phyloP scores from a whole-genome alignment of 2,329 filamentous ascomycete species.

The Claviceps pazoutovae region DNA sequence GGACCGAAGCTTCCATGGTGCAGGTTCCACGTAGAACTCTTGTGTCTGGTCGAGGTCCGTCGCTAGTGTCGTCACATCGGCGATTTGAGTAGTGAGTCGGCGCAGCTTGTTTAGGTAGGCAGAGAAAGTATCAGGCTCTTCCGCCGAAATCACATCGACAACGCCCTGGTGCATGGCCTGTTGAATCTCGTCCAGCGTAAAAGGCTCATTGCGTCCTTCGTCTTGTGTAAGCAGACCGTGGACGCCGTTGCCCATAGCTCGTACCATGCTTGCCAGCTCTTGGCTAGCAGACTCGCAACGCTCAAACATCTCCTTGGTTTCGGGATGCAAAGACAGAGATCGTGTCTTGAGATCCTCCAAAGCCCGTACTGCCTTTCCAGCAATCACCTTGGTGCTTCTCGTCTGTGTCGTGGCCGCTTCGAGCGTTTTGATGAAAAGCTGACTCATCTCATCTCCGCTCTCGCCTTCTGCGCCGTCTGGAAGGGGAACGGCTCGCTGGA shows the following conservation, averaged over 20 bases:
- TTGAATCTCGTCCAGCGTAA: conserved; percentile 53
- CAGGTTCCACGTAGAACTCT: conserved; percentile 62
- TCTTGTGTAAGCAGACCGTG: conserved; percentile 51
- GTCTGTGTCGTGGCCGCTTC: conserved; percentile 62
- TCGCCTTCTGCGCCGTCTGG: conserved; percentile 12
- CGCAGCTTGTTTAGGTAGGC: conserved; percentile 55
- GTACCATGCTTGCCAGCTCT: conserved; percentile 51
- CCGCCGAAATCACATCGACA: conserved; percentile 28
- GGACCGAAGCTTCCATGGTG: conserved; percentile 75
- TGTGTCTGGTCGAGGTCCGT: conserved; percentile 57
- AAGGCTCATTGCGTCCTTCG: conserved; percentile 54
- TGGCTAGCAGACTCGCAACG: conserved; percentile 50
- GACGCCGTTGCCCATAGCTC: conserved; percentile 52
- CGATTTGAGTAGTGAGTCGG: conserved; percentile 46
- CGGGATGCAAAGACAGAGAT: conserved; percentile 57
- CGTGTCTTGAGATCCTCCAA: conserved; percentile 65
- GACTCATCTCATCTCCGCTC: conserved; percentile 48
- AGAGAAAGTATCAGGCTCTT: conserved; percentile 56
- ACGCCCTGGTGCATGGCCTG: conserved; percentile 43
- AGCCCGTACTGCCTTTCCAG: conserved; percentile 62
- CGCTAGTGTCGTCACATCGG: conserved; percentile 57
- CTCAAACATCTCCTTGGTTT: conserved; percentile 56
- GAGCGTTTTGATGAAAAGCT: conserved; percentile 55
- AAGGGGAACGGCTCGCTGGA: conserved; percentile 48
- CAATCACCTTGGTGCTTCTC: conserved; percentile 70